Conservation (phyloP, 768 basidiomycete species). For the Termitomyces sp. region DNA sequence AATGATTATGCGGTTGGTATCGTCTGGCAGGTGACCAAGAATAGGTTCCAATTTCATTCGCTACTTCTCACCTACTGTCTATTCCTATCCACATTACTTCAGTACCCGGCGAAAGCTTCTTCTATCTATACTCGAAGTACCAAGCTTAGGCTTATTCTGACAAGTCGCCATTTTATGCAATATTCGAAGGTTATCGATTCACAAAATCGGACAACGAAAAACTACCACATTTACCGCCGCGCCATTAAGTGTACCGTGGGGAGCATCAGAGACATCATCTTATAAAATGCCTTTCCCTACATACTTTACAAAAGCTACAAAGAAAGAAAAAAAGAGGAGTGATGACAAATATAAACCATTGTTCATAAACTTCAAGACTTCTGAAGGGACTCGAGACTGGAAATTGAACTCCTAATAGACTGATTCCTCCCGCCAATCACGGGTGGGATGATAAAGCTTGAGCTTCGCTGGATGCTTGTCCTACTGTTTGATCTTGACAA, state of each 20-base stretch:
- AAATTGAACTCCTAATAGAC: constrained; percentile 15
- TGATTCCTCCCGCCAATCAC: constrained; percentile 17
- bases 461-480: constrained; percentile 27
- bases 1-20: no score
- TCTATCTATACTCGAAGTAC: not conserved
- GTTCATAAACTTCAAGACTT: not conserved
- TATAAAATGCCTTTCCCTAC: not conserved
- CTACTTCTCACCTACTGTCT: not conserved
- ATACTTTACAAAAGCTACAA: not conserved
- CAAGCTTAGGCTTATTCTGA: not conserved
- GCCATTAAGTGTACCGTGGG: no score
- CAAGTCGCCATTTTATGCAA: not conserved
- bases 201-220: not conserved
- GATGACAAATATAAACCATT: not conserved
- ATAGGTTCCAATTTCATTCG: not conserved
- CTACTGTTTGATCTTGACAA: constrained; percentile 40
- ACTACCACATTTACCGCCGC: no score
- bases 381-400: constrained; percentile 14
- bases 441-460: constrained; percentile 26
- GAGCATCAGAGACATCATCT: not conserved
- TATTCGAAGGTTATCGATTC: not conserved
- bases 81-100: not conserved
- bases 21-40: not conserved
- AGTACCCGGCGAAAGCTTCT: not conserved
- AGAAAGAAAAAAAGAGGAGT: not conserved